Evolutionary conservation across 352 stramenopile species (phyloP).

Genomic region (Elongisporangium prolatum): DNA sequence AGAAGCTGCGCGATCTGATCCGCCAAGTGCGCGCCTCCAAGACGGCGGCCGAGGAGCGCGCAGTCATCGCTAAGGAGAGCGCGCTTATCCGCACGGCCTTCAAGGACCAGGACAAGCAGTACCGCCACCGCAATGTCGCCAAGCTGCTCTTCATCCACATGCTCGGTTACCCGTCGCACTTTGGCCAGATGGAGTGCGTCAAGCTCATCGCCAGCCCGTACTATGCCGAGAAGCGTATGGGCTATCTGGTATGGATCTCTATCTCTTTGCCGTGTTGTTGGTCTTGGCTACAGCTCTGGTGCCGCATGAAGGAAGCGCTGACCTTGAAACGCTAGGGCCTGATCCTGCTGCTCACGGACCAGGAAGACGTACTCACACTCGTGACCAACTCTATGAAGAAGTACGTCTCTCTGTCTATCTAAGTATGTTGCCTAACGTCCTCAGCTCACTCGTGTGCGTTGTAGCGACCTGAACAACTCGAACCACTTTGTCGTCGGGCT

Average conservation of each 20-base stretch:
- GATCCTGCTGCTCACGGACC: constrained; percentile 97
- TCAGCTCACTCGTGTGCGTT: constrained; percentile 1
- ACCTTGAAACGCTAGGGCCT: constrained; percentile 72
- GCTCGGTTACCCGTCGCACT: constrained; percentile 99
- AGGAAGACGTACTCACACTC: constrained; percentile 99
- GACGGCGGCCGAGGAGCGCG: constrained; percentile 97
- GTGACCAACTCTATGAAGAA: constrained; percentile 99
- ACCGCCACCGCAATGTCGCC: constrained; percentile 98
- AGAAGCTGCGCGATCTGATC: constrained; percentile 98
- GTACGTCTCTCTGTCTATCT: constrained; percentile 22
- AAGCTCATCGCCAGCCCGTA: constrained; percentile 98
- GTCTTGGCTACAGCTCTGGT: too few relatives aligned
- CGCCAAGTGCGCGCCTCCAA: constrained; percentile 98
- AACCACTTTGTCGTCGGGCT: constrained; percentile 96
- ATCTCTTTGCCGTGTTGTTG: background rate
- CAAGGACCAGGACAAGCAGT: constrained; percentile 96
- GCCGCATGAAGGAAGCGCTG: background rate
- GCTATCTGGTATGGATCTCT: constrained; percentile 85
- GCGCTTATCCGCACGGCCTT: constrained; percentile 99
- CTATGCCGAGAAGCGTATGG: constrained; percentile 99
- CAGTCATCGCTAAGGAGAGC: constrained; percentile 98
- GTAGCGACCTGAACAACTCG: constrained; percentile 89
- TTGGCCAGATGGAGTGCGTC: constrained; percentile 99
- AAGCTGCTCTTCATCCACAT: constrained; percentile 99
- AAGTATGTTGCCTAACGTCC: constrained; percentile 2